Conservation (phyloP, 2,329 filamentous ascomycete genomes). For the Metarhizium humberi region DNA sequence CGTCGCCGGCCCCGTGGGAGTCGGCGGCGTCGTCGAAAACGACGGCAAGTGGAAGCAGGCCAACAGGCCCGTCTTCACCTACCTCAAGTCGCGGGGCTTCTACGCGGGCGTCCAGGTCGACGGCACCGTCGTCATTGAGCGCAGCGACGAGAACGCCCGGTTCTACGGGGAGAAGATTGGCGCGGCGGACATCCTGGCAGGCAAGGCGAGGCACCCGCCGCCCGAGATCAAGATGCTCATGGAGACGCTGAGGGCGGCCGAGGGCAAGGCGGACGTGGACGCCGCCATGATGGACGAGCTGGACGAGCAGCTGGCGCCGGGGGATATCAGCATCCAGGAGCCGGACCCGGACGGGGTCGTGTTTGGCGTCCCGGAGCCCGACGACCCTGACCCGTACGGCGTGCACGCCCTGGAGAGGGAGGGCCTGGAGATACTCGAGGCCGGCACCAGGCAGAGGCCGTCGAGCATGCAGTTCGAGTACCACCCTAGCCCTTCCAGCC, state of each 20-base stretch:
- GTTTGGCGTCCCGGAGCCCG: conserved; percentile 27
- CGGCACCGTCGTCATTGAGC: conserved; percentile 75
- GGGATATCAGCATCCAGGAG: conserved; percentile 23
- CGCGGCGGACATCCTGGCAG: conserved; percentile 35
- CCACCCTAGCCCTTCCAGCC: conserved; percentile 24
- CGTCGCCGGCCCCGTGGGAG: conserved; percentile 57
- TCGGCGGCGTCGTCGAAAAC: conserved; percentile 64
- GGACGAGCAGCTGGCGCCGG: conserved; percentile 22
- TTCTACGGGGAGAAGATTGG: conserved; percentile 60
- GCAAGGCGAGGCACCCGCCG: conserved; percentile 25
- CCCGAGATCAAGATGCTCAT: conserved; percentile 19
- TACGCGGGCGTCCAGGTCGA: conserved; percentile 82
- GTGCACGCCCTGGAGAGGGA: conserved; percentile 26
- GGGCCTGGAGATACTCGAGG: conserved; percentile 26
- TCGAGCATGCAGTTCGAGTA: conserved; percentile 27
- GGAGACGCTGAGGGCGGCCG: conserved; percentile 24
- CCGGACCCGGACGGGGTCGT: conserved; percentile 11
- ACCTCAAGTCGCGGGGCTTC: conserved; percentile 79
- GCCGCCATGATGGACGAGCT: conserved; percentile 22
- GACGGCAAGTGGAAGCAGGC: conserved; percentile 39
- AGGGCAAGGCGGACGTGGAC: conserved; percentile 24
- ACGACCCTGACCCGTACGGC: conserved; percentile 29
- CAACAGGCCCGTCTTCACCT: conserved; percentile 42
- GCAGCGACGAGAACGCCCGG: conserved; percentile 72
- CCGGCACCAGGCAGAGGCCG: conserved; percentile 23